phyloP scores from a whole-genome alignment of 164 flowering plant species.

The Buxus sempervirens region DNA sequence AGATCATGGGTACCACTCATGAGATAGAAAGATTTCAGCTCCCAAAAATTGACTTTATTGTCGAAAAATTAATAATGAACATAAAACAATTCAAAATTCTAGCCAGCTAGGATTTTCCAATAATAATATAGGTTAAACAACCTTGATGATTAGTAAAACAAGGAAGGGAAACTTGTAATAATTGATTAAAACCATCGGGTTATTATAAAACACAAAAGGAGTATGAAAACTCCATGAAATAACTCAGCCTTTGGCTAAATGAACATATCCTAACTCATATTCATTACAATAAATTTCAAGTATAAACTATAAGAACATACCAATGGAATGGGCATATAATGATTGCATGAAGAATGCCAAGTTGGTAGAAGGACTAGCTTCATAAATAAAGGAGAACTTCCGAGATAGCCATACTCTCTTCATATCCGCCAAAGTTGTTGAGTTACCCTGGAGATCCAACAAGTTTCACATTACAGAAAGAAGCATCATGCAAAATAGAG shows the following conservation, averaged over 20 bases:
- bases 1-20: neutral
- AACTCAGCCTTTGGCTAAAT: neutral
- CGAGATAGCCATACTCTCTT: constrained; percentile 67
- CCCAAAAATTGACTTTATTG: too few relatives aligned
- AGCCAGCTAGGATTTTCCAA: neutral
- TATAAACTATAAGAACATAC: constrained; percentile 29
- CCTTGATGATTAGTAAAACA: neutral
- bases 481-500: neutral
- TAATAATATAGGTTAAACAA: neutral
- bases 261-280: neutral
- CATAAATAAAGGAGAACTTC: constrained; percentile 77
- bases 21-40: neutral
- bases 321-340: constrained; percentile 60
- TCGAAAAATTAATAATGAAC: too few relatives aligned
- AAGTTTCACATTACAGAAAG: neutral
- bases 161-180: neutral
- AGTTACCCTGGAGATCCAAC: constrained; percentile 36
- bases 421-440: constrained; percentile 64
- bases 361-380: constrained; percentile 60
- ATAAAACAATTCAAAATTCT: too few relatives aligned
- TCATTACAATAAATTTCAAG: too few relatives aligned
- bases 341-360: constrained; percentile 79
- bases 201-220: neutral
- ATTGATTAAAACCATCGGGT: neutral
- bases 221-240: neutral